phyloP scores from a whole-genome alignment of 2,329 filamentous ascomycete species.

The Fusarium fracticaudum region DNA sequence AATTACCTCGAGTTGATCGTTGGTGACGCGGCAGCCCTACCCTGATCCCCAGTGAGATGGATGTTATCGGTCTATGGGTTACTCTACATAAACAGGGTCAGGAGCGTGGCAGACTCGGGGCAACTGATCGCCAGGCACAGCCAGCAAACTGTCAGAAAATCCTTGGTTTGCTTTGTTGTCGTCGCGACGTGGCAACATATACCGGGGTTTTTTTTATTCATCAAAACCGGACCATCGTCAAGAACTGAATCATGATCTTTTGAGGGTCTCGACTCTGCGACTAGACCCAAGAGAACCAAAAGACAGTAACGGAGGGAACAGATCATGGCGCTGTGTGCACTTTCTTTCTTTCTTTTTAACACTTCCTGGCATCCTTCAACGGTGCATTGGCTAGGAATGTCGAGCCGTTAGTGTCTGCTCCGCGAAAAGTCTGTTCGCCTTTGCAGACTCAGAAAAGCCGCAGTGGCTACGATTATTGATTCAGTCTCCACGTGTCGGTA shows the following conservation, averaged over 20 bases:
- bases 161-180: conserved; percentile 25
- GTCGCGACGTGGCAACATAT: conserved; percentile 22
- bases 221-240: background rate
- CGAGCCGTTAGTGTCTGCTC: conserved; percentile 21
- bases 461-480: conserved; percentile 20
- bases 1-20: conserved; percentile 22
- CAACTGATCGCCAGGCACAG: conserved; percentile 37
- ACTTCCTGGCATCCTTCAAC: conserved; percentile 19
- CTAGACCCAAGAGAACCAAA: background rate
- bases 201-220: conserved; percentile 5
- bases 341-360: background rate
- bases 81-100: background rate
- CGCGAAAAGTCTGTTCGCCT: conserved; percentile 29
- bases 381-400: conserved; percentile 7
- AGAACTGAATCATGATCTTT: conserved; percentile 19
- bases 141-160: conserved; percentile 22
- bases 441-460: conserved; percentile 15
- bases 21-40: conserved; percentile 36
- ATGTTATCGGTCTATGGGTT: conserved; percentile 5
- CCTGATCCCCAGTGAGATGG: conserved; percentile 29
- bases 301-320: background rate
- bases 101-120: conserved; percentile 6
- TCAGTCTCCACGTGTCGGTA: conserved; percentile 29
- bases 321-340: conserved; percentile 16
- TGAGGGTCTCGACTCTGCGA: background rate